Conservation (phyloP, 2,329 filamentous ascomycete species). For the Arthroderma uncinatum region DNA sequence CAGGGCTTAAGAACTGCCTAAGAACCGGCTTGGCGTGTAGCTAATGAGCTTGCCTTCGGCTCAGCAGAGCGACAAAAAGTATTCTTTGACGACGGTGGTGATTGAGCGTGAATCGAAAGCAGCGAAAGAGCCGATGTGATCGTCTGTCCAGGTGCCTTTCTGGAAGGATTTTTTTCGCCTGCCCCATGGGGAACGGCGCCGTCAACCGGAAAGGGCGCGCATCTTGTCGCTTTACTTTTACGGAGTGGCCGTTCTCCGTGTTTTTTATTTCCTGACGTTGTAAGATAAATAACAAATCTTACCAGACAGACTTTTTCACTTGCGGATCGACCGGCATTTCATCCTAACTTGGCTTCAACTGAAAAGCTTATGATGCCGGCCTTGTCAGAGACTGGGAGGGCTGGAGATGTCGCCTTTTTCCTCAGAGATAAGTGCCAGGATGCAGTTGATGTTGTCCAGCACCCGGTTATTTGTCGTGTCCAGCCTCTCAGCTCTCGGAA, state of each 20-base stretch:
- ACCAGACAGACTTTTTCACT: background rate
- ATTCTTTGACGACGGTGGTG: no score
- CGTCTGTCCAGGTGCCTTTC: background rate
- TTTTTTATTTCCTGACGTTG: background rate
- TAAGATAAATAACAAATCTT: background rate
- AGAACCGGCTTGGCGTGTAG: background rate
- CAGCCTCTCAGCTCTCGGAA: no score
- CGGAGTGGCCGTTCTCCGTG: background rate
- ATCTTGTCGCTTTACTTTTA: background rate
- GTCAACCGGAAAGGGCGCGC: background rate
- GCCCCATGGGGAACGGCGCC: conserved; percentile 5
- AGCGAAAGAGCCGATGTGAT: background rate
- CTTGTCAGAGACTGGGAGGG: no score
- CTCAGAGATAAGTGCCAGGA: no score
- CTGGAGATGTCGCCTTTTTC: no score
- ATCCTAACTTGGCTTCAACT: background rate
- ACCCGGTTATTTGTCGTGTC: no score
- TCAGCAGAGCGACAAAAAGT: no score
- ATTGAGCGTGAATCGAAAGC: background rate
- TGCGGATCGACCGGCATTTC: conserved; percentile 1
- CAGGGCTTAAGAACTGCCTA: background rate
- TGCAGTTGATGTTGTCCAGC: no score
- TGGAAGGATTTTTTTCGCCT: background rate
- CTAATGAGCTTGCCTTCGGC: background rate
- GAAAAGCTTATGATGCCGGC: no score